Conservation (phyloP, 345 rosid genomes). For the Gossypium ekmanianum region DNA sequence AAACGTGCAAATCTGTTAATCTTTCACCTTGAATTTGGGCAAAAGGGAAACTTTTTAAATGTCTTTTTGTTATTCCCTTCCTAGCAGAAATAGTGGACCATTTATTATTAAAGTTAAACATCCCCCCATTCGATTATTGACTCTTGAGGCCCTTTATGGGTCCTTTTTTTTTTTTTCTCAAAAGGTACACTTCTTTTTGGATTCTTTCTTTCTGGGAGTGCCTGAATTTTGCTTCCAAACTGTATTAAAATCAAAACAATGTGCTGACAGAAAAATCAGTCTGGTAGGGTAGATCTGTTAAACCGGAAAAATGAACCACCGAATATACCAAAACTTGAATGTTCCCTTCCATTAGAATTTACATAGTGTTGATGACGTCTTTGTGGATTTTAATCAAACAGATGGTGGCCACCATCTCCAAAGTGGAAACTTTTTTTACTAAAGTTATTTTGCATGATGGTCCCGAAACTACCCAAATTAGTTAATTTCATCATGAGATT, state of each 20-base stretch:
- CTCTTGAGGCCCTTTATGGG: slow-evolving; percentile 17
- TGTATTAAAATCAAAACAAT: background rate
- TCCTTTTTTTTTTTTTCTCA: slow-evolving; percentile 1
- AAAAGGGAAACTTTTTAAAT: background rate
- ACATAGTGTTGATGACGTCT: background rate
- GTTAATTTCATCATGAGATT: background rate
- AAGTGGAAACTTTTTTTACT: background rate
- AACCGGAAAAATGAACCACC: background rate
- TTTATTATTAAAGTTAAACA: background rate
- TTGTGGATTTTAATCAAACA: background rate
- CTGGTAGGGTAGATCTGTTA: background rate
- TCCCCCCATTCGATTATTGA: slow-evolving; percentile 7
- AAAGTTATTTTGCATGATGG: background rate
- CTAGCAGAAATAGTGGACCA: slow-evolving; percentile 32
- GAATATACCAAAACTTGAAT: background rate
- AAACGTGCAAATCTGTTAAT: slow-evolving; percentile 5
- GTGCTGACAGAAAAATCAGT: slow-evolving; percentile 7
- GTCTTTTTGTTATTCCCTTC: background rate
- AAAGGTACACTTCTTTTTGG: background rate
- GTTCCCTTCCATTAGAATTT: background rate
- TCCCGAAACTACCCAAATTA: background rate
- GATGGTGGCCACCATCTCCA: background rate
- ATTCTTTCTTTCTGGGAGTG: background rate
- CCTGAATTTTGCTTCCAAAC: background rate
- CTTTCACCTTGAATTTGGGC: slow-evolving; percentile 4